These are phyloP conservation scores for Phytophthora tentaculata DNA, from an alignment of 352 stramenopile species.

Conservation along the genomic window DNA sequence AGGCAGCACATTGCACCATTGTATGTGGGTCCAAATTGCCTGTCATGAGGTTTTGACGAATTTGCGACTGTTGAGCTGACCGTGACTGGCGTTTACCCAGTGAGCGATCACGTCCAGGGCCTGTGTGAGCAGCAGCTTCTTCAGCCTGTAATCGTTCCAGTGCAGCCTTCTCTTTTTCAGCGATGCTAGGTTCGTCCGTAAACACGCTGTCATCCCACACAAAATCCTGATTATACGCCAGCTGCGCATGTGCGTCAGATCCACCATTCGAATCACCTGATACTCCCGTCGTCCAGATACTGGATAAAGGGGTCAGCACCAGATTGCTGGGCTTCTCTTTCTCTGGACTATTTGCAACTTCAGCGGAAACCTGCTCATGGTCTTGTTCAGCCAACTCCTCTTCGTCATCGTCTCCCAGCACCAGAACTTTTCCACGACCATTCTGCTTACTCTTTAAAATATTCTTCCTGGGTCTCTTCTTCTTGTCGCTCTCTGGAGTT, in stretches of 20 bases:
- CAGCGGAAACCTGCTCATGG: constrained; percentile 4
- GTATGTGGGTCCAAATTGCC: constrained; percentile 84
- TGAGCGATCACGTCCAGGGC: constrained; percentile 31
- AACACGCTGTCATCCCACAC: constrained; percentile 78
- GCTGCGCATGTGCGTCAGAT: constrained; percentile 13
- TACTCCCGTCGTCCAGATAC: constrained; percentile 59
- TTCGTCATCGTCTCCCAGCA: constrained; percentile 26
- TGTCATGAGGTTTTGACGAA: constrained; percentile 77
- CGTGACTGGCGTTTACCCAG: constrained; percentile 63
- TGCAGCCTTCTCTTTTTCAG: constrained; percentile 20
- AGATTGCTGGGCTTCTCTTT: constrained; percentile 9
- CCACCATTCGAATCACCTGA: constrained; percentile 5
- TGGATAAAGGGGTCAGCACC: constrained; percentile 47
- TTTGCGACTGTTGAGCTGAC: constrained; percentile 80
- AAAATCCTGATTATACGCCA: constrained; percentile 74
- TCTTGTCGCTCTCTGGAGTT: constrained; percentile 31
- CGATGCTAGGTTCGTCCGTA: constrained; percentile 49
- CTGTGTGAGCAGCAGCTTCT: constrained; percentile 18
- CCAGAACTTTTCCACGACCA: constrained; percentile 11
- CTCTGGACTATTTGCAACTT: constrained; percentile 11
- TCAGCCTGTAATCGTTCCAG: constrained; percentile 31
- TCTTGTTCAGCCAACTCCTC: not conserved
- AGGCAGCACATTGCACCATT: constrained; percentile 86
- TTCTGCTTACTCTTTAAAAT: constrained; percentile 19
- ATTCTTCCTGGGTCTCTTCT: constrained; percentile 25